Conservation (phyloP, 2,329 filamentous ascomycete genomes). For the Cercospora canescens region DNA sequence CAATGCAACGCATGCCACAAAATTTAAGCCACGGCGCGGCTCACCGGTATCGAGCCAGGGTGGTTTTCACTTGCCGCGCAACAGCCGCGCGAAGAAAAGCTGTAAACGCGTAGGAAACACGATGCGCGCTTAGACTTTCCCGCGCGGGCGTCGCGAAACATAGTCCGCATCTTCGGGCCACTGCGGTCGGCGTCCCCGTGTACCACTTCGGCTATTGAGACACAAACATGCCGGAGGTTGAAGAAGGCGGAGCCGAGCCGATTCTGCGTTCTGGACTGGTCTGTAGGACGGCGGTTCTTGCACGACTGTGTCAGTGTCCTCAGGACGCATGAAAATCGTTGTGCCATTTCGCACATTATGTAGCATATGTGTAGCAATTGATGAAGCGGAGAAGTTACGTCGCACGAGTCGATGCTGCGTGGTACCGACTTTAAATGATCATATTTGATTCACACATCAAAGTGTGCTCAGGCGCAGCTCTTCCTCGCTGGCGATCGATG, state of each 20-base stretch:
- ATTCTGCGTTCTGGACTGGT: not conserved
- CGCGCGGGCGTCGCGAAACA: constrained; percentile 1
- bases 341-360: not conserved
- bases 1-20: constrained; percentile 2
- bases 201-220: not conserved
- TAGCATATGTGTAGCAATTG: not conserved
- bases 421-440: not conserved
- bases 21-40: not conserved
- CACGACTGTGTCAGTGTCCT: not conserved
- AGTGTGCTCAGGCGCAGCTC: not conserved
- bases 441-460: not conserved
- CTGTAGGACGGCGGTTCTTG: not conserved
- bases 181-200: not conserved
- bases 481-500: not conserved
- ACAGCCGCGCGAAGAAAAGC: constrained; percentile 7
- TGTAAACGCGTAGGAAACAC: not conserved
- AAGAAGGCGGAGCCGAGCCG: not conserved
- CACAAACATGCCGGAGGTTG: not conserved
- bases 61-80: not conserved
- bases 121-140: constrained; percentile 1
- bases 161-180: not conserved
- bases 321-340: not conserved
- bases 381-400: not conserved
- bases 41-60: not conserved
- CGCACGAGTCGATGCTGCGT: not conserved